Evolutionary conservation across 768 basidiomycete genomes (phyloP), one percentile per base, ranked within the genome.

Genomic region (Trichaptum fuscoviolaceum): DNA sequence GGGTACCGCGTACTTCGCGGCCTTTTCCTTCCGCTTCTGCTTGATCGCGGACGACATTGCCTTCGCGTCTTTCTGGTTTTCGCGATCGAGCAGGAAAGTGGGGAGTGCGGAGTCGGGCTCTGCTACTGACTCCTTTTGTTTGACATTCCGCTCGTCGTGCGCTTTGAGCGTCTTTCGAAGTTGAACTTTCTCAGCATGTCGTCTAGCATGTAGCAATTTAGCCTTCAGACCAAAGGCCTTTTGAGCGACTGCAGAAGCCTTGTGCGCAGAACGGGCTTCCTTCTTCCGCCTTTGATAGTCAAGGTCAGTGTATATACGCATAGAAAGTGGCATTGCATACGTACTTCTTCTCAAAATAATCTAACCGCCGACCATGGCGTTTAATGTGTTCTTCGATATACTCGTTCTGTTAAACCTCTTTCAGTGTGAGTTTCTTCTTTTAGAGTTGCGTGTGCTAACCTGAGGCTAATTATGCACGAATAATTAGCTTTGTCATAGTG

Each of bases 121-220:
- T 20, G 90, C 82, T 1, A 89, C 88, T 0, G 88, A 83, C 76
- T 96, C 95, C 59, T 93, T 85, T 74, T 96, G 91, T 80, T 99
- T 99, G 81, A 98, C 88, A 74, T 99, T 95, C 68, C 97, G 91
- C 78, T 99, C 96, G 79, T 99, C 97, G 81, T 99, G 97, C 10
- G 95, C 95, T 77, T 97, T 98, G 78, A 99, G 90, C n/a, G 95
- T 96, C 83, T 99, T 99, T 80, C 95, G 96, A 81, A 99, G 91
- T 74, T 95, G 94, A 59, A 99, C 94, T 81, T 99, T 99, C 80
- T 99, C 93, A 34, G 93, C 88, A 80, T 99, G 94, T 67, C 96
- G 91, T 77, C 91, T 96, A 42, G 94, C 93, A 73, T 99, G 97
- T 8, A 98, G 88, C n/a, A 99, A 83, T 78, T 99, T 99, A 70